Base-by-base conservation (phyloP, 2,329 filamentous ascomycete species). In the Pestalotiopsis sp. region DNA sequence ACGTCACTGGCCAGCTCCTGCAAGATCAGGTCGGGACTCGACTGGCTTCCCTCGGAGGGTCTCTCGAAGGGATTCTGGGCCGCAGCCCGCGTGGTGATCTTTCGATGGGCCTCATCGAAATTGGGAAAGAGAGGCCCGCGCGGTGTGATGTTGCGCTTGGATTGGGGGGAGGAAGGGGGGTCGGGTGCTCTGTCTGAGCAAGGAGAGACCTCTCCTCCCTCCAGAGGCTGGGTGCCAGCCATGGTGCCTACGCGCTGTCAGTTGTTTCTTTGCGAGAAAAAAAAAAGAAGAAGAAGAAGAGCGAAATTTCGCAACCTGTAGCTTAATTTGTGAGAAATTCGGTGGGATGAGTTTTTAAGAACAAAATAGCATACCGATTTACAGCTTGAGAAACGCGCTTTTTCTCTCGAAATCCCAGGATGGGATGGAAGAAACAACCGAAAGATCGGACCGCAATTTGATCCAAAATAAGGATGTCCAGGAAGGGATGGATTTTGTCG, bases 51-150 rank as follows among this genome's bases (percentile, higher is more conserved):
- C 4, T 60, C 40, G 13, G 65, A 62, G 7, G 11, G 65, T 36
- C 72, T 69, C 2, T 41, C 68, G 7, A 69, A 69, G 38, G 68
- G 61, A 49, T 71, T 69, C 12, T 69, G 66, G n/a, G 74, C 62
- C n/a, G 17, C 66, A 23, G 70, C 62, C 4, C 73, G 70, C 4
- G 77, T 73, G 9, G 79, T 80, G 68, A 84, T 83, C 41, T 79
- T 80, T 4, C 76, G 75, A 66, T 82, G 79, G 1, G 82, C 82
- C 45, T 82, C 81, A 31, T 75, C 75, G 0, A 83, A 72, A 66
- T 79, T 78, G 31, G 75, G 74, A 68, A 83, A 83, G 36, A 80
- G 73, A 5, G 74, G 75, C 4, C 76, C 78, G 36, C 79, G 79
- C 11, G 78, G 78, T 9, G 76, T 78, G 4, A 72, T 62, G 17